A percentile compares a stretch with the other conserved stretches of the same genome.
Evolutionary conservation across 768 basidiomycete genomes (phyloP).

Genomic region (Cubamyces lactineus): DNA sequence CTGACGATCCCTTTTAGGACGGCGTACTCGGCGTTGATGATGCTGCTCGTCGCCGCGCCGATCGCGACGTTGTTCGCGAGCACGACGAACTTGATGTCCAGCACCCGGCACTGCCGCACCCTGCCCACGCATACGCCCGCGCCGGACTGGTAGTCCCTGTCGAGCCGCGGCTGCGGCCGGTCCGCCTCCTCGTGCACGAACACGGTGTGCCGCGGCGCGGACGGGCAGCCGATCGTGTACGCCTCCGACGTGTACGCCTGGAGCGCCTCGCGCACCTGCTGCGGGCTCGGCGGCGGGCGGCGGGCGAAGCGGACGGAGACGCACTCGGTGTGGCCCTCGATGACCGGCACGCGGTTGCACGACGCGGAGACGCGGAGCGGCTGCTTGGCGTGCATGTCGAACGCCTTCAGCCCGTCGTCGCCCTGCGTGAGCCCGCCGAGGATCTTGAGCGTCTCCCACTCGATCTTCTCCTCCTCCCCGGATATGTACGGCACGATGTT

Average conservation of each 20-base stretch:
- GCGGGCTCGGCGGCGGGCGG: conserved; percentile 81
- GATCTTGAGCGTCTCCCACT: conserved; percentile 99
- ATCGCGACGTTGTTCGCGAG: conserved; percentile 93
- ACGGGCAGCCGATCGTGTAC: conserved; percentile 76
- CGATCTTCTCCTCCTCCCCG: conserved; percentile 97
- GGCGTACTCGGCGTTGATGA: conserved; percentile 98
- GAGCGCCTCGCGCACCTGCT: conserved; percentile 86
- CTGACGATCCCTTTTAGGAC: conserved; percentile 66
- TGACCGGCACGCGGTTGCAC: conserved; percentile 94
- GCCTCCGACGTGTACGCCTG: conserved; percentile 74
- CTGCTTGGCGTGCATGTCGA: conserved; percentile 82
- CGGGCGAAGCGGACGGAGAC: conserved; percentile 84
- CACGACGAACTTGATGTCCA: conserved; percentile 96
- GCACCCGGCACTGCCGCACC: conserved; percentile 85
- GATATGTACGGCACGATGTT: conserved; percentile 94
- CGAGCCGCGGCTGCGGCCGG: conserved; percentile 91
- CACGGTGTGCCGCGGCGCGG: conserved; percentile 82
- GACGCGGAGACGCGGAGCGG: conserved; percentile 90
- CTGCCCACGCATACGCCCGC: conserved; percentile 91
- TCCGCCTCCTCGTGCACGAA: conserved; percentile 93
- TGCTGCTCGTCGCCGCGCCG: conserved; percentile 94
- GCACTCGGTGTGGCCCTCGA: conserved; percentile 93
- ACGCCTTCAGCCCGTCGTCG: conserved; percentile 59
- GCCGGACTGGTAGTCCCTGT: conserved; percentile 87
- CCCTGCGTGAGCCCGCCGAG: conserved; percentile 75